Evolutionary conservation across 352 stramenopile genomes (phyloP), one percentile per base, ranked within the genome.

Genomic region (Phytophthora vignae): DNA sequence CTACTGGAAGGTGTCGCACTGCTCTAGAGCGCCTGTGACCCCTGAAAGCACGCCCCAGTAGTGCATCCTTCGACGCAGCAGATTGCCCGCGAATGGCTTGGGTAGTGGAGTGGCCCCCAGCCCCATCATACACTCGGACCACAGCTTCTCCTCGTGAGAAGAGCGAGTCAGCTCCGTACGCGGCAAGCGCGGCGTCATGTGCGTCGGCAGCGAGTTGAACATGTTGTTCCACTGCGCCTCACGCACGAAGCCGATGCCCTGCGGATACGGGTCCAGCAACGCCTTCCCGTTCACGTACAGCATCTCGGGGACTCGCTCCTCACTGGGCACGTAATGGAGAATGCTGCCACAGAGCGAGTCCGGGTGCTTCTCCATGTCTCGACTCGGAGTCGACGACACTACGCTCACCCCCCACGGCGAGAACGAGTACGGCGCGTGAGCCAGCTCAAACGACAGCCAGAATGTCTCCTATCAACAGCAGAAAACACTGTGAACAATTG

Each of bases 201-300:
- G 61, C 8, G 67, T 71, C 14, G 67, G 61, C 8, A 67, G 38
- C 17, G 60, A 29, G 19, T 74, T 74, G 17, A 69, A 73, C 66
- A 74, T 74, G 38, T 74, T 74, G 55, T 74, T 74, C 61, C 67
- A 71, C 55, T 48, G 61, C 14, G 61, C 29, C 14, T 59, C 60
- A 6, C 17, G 60, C 9, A 60, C 36, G 60, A 70, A 44, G 9
- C 69, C 50, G 29, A 71, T 56, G 15, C 68, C 68, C 59, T 75
- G 48, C 12, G 68, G 68, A 42, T 75, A 71, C 27, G 68, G 61
- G 19, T 71, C 49, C 15, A 71, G 29, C 7, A 75, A 49, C n/a
- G 68, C 61, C 56, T 75, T 75, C 17, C 68, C 61, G 11, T 75
- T 71, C 19, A 75, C 61, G 31, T 71, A 75, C 31, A 75, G 33